phyloP scores from a whole-genome alignment of 495 filamentous ascomycete genomes.

The Neurospora sp. region DNA sequence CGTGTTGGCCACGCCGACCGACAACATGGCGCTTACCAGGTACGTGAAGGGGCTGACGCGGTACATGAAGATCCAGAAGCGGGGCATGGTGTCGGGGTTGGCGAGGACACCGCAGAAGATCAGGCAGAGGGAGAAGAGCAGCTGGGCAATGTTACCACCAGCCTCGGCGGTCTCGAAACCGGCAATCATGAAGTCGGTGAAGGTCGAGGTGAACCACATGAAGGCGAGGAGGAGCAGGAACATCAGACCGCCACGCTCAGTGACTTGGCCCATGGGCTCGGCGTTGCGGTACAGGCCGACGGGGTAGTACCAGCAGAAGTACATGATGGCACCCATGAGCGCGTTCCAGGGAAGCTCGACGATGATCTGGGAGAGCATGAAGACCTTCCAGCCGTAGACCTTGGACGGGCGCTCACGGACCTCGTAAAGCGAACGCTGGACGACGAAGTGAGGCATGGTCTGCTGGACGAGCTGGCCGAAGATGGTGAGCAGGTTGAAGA shows the following conservation, averaged over 20 bases:
- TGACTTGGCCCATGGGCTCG: conserved; percentile 40
- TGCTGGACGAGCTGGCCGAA: conserved; percentile 70
- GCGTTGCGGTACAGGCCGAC: conserved; percentile 68
- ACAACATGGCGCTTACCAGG: conserved; percentile 53
- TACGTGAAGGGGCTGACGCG: conserved; percentile 68
- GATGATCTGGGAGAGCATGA: conserved; percentile 69
- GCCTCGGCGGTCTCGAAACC: conserved; percentile 57
- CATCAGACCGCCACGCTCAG: conserved; percentile 54
- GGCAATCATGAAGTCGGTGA: conserved; percentile 58
- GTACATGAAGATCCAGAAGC: conserved; percentile 86
- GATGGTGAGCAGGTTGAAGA: conserved; percentile 74
- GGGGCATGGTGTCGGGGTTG: conserved; percentile 47
- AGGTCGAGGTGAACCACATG: conserved; percentile 60
- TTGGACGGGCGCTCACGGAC: conserved; percentile 77
- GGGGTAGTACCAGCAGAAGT: conserved; percentile 72
- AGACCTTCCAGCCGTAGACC: conserved; percentile 72
- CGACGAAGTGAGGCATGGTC: conserved; percentile 76
- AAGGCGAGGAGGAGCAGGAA: conserved; percentile 56
- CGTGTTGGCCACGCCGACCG: conserved; percentile 50
- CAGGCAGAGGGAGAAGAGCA: conserved; percentile 56
- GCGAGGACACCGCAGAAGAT: conserved; percentile 72
- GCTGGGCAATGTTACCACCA: conserved; percentile 53
- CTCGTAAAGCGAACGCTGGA: conserved; percentile 72
- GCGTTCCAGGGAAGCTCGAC: conserved; percentile 70
- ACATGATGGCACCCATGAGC: conserved; percentile 58